phyloP scores from a whole-genome alignment of 306 rosid genomes.

The Ammopiptanthus mongolicus region DNA sequence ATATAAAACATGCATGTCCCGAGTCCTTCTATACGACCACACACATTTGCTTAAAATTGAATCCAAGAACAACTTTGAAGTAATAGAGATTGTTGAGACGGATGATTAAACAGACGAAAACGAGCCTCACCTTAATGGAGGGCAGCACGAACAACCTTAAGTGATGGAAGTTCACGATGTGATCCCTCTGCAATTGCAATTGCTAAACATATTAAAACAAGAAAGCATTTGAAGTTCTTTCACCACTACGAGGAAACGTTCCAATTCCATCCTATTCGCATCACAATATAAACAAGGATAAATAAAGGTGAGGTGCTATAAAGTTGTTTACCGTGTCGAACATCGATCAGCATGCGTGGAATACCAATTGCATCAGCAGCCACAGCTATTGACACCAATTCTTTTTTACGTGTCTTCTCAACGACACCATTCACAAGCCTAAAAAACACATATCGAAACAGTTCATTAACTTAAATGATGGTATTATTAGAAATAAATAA shows the following conservation, averaged over 20 bases:
- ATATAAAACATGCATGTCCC: not conserved
- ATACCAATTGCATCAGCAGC: slow-evolving; percentile 77
- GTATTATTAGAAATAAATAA: not conserved
- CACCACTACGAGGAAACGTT: not conserved
- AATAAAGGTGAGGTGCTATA: not conserved
- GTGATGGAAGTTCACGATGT: slow-evolving; percentile 92
- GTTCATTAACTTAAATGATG: too few relatives aligned
- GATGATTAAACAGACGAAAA: slow-evolving; percentile 7
- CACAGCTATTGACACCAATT: slow-evolving; percentile 60
- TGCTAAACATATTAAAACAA: not conserved
- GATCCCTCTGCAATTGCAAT: slow-evolving; percentile 75
- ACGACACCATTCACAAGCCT: slow-evolving; percentile 90
- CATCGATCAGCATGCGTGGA: slow-evolving; percentile 80
- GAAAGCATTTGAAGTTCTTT: not conserved
- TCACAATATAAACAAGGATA: not conserved
- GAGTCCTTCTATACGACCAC: not conserved
- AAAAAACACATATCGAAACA: not conserved
- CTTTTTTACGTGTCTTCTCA: slow-evolving; percentile 81
- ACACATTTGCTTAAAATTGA: not conserved
- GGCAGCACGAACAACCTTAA: slow-evolving; percentile 63
- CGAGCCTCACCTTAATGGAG: slow-evolving; percentile 53
- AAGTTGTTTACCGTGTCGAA: slow-evolving; percentile 73
- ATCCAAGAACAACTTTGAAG: not conserved
- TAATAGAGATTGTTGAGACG: not conserved
- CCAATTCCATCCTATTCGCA: not conserved